These are phyloP conservation scores for Leishmania guyanensis DNA, from an alignment of 208 protist genomes.

Conservation along the genomic window DNA sequence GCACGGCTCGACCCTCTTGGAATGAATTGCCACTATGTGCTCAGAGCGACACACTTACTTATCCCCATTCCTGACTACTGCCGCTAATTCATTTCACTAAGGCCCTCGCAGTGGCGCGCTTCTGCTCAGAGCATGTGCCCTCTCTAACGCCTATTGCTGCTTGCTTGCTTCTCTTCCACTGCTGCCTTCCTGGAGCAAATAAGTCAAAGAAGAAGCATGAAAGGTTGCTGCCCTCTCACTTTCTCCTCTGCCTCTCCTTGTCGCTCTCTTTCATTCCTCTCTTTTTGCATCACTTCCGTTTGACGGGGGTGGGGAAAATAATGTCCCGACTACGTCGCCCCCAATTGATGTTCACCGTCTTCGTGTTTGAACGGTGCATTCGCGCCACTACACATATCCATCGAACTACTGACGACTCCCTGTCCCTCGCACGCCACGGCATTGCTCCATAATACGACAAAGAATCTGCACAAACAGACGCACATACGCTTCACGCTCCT, in stretches of 20 bases:
- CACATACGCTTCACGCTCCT: neutral
- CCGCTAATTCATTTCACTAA: neutral
- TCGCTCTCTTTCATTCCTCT: neutral
- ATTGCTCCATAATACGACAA: neutral
- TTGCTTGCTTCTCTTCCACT: neutral
- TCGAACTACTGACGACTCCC: neutral
- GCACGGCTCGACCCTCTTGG: neutral
- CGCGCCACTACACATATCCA: neutral
- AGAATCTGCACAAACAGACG: neutral
- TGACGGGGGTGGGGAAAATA: too few species aligned
- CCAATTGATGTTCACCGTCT: neutral
- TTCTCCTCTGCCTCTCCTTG: neutral
- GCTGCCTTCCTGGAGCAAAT: neutral
- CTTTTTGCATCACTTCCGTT: neutral
- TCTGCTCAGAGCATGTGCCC: neutral
- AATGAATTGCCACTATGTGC: neutral
- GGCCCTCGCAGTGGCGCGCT: neutral
- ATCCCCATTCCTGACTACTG: neutral
- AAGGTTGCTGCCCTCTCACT: neutral
- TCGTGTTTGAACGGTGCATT: neutral
- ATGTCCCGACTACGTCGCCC: neutral
- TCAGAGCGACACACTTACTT: neutral
- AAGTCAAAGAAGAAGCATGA: neutral
- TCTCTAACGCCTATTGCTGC: neutral
- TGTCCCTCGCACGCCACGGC: neutral